Conservation (phyloP, 1,284 basidiomycete genomes). For the Marasmius tenuissimus region DNA sequence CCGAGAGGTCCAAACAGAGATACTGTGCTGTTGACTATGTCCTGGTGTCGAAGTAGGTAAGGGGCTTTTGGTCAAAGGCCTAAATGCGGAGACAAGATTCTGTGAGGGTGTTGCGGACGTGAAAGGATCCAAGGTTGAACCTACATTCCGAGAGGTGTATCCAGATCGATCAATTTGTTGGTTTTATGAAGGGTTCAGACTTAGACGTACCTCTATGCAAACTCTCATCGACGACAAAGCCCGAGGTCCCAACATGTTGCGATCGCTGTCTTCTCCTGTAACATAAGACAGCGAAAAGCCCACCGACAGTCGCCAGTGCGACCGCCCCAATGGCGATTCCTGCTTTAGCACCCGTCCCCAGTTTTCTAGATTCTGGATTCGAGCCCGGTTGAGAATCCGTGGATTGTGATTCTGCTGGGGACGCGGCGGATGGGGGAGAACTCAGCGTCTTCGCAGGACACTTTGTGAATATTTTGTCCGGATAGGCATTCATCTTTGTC, state of each 20-base stretch:
- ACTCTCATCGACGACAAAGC: neutral
- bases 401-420: neutral
- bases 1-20: no score
- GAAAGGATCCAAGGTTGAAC: no score
- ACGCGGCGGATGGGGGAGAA: conserved; percentile 1
- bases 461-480: conserved; percentile 27
- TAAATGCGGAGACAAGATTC: no score
- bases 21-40: no score
- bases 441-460: conserved; percentile 6
- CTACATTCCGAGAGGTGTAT: no score
- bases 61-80: no score
- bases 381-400: neutral
- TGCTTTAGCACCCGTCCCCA: conserved; percentile 17
- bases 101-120: no score
- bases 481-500: conserved; percentile 17
- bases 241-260: neutral
- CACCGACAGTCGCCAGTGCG: neutral
- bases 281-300: conserved; percentile 8
- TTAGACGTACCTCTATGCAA: no score
- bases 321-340: conserved; percentile 18
- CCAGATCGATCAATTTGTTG: no score
- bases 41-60: no score
- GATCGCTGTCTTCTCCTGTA: neutral
- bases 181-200: no score
- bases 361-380: neutral